Base-by-base conservation (phyloP, 2,329 filamentous ascomycete genomes). In the Neoascochyta sp. region DNA sequence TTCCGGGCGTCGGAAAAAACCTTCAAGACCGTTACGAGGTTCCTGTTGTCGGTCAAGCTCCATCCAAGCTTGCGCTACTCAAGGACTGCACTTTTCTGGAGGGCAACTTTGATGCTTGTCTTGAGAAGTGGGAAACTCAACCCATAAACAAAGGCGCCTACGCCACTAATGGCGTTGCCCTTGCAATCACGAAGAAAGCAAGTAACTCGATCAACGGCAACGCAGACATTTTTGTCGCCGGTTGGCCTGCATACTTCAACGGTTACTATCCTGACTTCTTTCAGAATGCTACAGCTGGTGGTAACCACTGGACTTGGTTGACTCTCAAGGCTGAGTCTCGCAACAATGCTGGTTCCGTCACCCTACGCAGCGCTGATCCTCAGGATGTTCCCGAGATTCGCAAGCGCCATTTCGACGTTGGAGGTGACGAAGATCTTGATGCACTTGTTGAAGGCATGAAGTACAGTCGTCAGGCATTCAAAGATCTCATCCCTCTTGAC, bases 1-100 rank as follows among this genome's bases (percentile, higher is more conserved):
- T 76, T 1, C 70, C 72, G 1, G 75, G 78, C 17, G 77, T 83
- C 2, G 79, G 78, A 3, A 71, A 70, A 32, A 77, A 81, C 57
- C 64, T 83, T 5, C 69, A 80, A 27, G 80, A 84, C 49, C 77
- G 79, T 24, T 74, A 74, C 23, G 73, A 73, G 37, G 28, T 43
- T 9, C 34, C 40, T 7, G 65, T 77, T 10, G 64, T 70, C 0
- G 71, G 71, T 31, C 57, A 69, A 28, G 52, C 63, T 13, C 45
- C 40, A 2, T 55, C 45, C 27, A 60, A 66, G 37, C 56, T 56
- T 15, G 23, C 47, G 12, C 29, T 54, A 1, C 39, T 62, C 21
- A 63, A 65, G 48, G 47, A 57, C 50, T 57, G 70, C 60, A 66
- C 56, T 4, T 65, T 66, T 46, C 42, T 52, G 14, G 29, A 47